These are phyloP conservation scores for Davidsoniella neocaledoniae DNA, from an alignment of 2,329 filamentous ascomycete species.

Conservation along the genomic window DNA sequence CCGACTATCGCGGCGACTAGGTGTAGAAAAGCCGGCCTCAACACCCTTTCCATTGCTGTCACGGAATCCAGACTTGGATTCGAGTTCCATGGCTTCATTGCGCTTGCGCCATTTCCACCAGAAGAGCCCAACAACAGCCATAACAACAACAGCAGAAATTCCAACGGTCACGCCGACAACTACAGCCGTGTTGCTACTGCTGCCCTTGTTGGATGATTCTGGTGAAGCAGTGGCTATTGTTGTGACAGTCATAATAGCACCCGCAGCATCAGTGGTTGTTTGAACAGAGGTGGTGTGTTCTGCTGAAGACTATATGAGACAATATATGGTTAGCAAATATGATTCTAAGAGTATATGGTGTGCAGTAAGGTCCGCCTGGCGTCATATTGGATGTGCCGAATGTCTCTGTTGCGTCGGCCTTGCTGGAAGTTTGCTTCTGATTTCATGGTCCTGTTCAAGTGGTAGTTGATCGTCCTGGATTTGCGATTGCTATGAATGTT, in stretches of 20 bases:
- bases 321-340: slow-evolving; percentile 2
- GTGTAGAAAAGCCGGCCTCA: slow-evolving; percentile 17
- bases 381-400: too few relatives aligned
- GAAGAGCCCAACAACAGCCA: slow-evolving; percentile 18
- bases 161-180: slow-evolving; percentile 38
- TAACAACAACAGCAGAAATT: slow-evolving; percentile 25
- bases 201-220: slow-evolving; percentile 13
- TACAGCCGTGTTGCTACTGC: slow-evolving; percentile 27
- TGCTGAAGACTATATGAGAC: slow-evolving; percentile 14
- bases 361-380: too few relatives aligned
- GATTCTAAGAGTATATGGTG: too few relatives aligned
- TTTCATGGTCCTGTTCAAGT: too few relatives aligned
- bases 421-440: too few relatives aligned
- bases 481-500: too few relatives aligned
- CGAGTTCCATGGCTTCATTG: slow-evolving; percentile 14
- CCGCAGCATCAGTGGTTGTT: slow-evolving; percentile 36
- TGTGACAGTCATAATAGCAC: slow-evolving; percentile 37
- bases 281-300: slow-evolving; percentile 25
- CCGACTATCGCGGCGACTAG: slow-evolving; percentile 33
- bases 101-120: slow-evolving; percentile 29
- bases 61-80: slow-evolving; percentile 5
- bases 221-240: slow-evolving; percentile 26
- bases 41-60: not conserved
- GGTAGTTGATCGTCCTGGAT: too few relatives aligned
- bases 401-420: too few relatives aligned